A percentile compares a stretch with the other conserved stretches of the same genome.
These are phyloP conservation scores for Chaetothyriales sp. DNA, from an alignment of 2,329 filamentous ascomycete species.

Conservation along the genomic window DNA sequence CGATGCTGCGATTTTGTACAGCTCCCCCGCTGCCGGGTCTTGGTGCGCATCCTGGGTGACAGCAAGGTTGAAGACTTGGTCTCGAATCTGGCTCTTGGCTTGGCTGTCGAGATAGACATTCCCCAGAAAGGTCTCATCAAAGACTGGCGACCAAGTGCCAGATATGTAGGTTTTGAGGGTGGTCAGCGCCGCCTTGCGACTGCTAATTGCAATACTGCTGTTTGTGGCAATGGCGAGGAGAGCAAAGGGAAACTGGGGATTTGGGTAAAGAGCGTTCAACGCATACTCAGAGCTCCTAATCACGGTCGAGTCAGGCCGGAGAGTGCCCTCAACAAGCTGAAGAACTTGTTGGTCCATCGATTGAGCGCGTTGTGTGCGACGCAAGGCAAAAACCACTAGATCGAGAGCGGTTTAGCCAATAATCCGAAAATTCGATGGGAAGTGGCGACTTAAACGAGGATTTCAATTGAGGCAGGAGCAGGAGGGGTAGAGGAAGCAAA, in stretches of 20 bases:
- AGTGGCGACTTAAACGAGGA: not conserved
- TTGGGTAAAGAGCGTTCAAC: constrained; percentile 53
- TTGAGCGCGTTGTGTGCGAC: not conserved
- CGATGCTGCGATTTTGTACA: constrained; percentile 47
- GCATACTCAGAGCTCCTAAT: constrained; percentile 71
- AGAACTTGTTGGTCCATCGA: constrained; percentile 84
- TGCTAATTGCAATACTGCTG: constrained; percentile 52
- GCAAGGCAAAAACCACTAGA: not conserved
- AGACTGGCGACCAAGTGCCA: constrained; percentile 64
- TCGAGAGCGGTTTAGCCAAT: not conserved
- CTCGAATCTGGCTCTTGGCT: constrained; percentile 58
- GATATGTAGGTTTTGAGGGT: constrained; percentile 71
- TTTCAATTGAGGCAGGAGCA: not conserved
- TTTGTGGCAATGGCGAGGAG: constrained; percentile 71
- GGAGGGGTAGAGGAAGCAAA: not conserved
- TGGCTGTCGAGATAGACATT: constrained; percentile 55
- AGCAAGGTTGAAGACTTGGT: constrained; percentile 60
- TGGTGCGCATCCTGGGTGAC: constrained; percentile 46
- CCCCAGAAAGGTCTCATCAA: constrained; percentile 51
- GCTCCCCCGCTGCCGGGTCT: constrained; percentile 8
- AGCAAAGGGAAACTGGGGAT: constrained; percentile 58
- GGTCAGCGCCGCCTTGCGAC: constrained; percentile 71
- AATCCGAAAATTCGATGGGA: not conserved
- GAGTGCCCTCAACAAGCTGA: constrained; percentile 71
- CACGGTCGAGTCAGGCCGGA: constrained; percentile 50